Evolutionary conservation across 2,329 filamentous ascomycete species (phyloP).

Genomic region (Fusarium floridanum): DNA sequence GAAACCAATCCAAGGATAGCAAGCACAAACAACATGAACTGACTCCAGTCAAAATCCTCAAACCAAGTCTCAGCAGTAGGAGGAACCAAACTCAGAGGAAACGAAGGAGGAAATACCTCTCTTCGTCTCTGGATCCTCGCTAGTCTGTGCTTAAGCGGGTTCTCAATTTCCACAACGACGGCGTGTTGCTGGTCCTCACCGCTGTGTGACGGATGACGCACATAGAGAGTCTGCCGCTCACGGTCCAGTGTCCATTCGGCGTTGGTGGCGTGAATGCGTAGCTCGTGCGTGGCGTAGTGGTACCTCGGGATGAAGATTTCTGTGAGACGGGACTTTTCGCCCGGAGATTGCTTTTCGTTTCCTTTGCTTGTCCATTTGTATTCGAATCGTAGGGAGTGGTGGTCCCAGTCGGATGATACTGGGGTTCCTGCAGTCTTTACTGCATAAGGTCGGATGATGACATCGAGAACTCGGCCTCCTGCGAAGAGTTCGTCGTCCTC

Average conservation of each 20-base stretch:
- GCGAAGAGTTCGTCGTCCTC: conserved; percentile 54
- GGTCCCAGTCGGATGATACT: conserved; percentile 52
- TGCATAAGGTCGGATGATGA: conserved; percentile 57
- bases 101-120: conserved; percentile 24
- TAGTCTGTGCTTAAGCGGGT: conserved; percentile 40
- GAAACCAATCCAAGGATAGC: conserved; percentile 12
- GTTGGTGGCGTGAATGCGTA: conserved; percentile 46
- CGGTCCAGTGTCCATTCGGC: conserved; percentile 49
- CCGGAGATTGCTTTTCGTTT: conserved; percentile 17
- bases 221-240: conserved; percentile 48
- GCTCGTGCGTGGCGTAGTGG: conserved; percentile 50
- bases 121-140: conserved; percentile 24
- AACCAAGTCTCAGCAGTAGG: conserved; percentile 33
- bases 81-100: conserved; percentile 29
- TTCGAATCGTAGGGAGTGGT: conserved; percentile 51
- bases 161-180: conserved; percentile 44
- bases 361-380: conserved; percentile 49
- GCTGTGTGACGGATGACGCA: conserved; percentile 34
- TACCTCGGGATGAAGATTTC: conserved; percentile 57
- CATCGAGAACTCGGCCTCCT: conserved; percentile 54
- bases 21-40: conserved; percentile 16
- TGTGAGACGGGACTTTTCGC: conserved; percentile 46
- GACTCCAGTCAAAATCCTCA: conserved; percentile 34
- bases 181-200: conserved; percentile 24
- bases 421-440: conserved; percentile 56